Conservation (phyloP, 805 yeast species). For the Saturnispora sanitii region DNA sequence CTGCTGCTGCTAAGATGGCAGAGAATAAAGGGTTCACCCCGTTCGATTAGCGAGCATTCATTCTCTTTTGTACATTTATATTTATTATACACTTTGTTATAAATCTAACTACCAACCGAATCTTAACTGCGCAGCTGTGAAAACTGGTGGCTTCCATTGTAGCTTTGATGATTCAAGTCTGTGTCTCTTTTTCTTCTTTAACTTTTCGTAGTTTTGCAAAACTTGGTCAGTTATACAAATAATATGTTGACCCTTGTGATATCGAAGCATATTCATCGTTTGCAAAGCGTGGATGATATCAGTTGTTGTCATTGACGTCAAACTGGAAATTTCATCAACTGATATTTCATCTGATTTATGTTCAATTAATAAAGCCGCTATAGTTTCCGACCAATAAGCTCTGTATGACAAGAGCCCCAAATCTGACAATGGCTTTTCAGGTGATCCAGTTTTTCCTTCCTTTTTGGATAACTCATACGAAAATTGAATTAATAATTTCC, state of each 20-base stretch:
- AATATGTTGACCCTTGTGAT: constrained; percentile 91
- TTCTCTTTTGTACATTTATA: not conserved
- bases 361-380: constrained; percentile 65
- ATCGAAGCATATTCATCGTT: constrained; percentile 79
- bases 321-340: constrained; percentile 80
- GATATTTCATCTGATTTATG: constrained; percentile 40
- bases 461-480: constrained; percentile 83
- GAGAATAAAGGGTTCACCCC: constrained; percentile 42
- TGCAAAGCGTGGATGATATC: constrained; percentile 91
- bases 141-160: constrained; percentile 91
- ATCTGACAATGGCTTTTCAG: constrained; percentile 95
- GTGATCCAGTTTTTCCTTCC: constrained; percentile 89
- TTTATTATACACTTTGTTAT: not conserved
- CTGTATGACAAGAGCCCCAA: constrained; percentile 87
- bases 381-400: constrained; percentile 92
- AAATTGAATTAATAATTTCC: constrained; percentile 83
- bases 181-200: constrained; percentile 57
- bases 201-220: constrained; percentile 61
- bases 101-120: constrained; percentile 69
- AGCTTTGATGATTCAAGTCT: constrained; percentile 62
- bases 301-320: constrained; percentile 92
- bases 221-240: constrained; percentile 81
- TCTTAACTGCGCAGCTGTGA: constrained; percentile 89
- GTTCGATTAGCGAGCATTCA: constrained; percentile 39
- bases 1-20: constrained; percentile 76